Evolutionary conservation across 108 stramenopile genomes (phyloP).

Genomic region (Fragilaria crotonensis): DNA sequence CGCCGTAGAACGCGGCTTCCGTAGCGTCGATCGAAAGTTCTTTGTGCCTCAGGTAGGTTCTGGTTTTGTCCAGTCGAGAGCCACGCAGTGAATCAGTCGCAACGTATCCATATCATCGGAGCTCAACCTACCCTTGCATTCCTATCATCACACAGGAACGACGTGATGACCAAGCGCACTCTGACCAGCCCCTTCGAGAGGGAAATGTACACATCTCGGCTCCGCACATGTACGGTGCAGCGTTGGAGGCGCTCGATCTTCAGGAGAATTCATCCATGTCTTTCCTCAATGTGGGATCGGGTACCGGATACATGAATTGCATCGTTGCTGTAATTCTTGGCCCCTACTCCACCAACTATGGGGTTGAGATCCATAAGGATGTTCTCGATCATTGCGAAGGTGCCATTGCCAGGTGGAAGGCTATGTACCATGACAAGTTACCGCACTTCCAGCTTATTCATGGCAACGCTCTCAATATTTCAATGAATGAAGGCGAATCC

Average conservation of each 20-base stretch:
- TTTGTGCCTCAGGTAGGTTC: conserved; percentile 75
- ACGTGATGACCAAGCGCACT: conserved; percentile 48
- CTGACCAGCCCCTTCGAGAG: conserved; percentile 72
- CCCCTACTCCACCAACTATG: conserved; percentile 49
- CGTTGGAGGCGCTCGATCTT: conserved; percentile 81
- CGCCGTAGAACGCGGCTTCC: conserved; percentile 63
- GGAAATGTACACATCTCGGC: conserved; percentile 88
- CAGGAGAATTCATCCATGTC: conserved; percentile 34
- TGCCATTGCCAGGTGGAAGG: conserved; percentile 57
- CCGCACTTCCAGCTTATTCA: conserved; percentile 54
- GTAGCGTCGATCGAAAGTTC: conserved; percentile 68
- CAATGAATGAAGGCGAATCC: conserved; percentile 47
- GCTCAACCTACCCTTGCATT: too few species aligned
- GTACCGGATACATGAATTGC: conserved; percentile 82
- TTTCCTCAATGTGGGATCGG: conserved; percentile 83
- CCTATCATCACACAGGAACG: neutral
- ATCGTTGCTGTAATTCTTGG: conserved; percentile 78
- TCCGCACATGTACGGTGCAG: conserved; percentile 85
- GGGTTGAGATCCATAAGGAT: conserved; percentile 70
- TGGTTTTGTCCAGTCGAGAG: too few species aligned
- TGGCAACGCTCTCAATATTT: conserved; percentile 67
- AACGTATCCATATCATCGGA: too few species aligned
- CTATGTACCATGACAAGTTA: neutral
- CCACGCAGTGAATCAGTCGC: too few species aligned
- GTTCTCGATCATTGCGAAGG: conserved; percentile 64